Base-by-base conservation (phyloP, 495 filamentous ascomycete species). In the Immersiella caudata region DNA sequence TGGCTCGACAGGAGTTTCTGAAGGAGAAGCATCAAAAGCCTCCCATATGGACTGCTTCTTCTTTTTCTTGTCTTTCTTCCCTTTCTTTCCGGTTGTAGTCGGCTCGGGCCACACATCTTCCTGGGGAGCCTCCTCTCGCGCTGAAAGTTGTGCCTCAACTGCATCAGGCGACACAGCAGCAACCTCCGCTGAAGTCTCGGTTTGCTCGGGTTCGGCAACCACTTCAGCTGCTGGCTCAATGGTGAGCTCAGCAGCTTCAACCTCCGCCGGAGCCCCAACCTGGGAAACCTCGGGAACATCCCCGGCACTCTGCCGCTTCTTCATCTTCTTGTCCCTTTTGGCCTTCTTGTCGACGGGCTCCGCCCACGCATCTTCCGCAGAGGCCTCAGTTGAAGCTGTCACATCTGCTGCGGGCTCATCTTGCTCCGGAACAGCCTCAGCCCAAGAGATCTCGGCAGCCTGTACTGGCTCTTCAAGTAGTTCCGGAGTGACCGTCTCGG, bases 311-410 rank as follows among this genome's bases (percentile, higher is more conserved):
- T 59, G 56, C 56, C 26, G 22, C 56, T 59, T 59, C 26, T 59
- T 59, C n/a, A n/a, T n/a, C 26, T 59, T 59, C 18, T 59, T 59
- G 56, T 59, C 26, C 25, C 33, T 59, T 22, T 59, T 59, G 56
- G 25, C 56, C 56, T 59, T 59, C 56, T 59, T 59, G 56, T 22
- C 26, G 56, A n/a, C 16, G 1, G 56, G 26, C 56, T 29, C 56
- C 12, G 56, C 26, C 24, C 16, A n/a, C n/a, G 21, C 56, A 35
- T 59, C 56, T 6, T 29, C 56, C 5, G 56, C 56, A 62, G 59
- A 24, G 20, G 35, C 21, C 22, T 62, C 59, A 50, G 18, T n/a
- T 1, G 36, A 14, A 24, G 33, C 35, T 2, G 33, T 11, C 29
- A 25, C 35, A 20, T 50, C 59, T 8, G 35, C 59, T 2, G n/a